phyloP scores from a whole-genome alignment of 106 monocot genomes.

The Xerophyta viscosa region DNA sequence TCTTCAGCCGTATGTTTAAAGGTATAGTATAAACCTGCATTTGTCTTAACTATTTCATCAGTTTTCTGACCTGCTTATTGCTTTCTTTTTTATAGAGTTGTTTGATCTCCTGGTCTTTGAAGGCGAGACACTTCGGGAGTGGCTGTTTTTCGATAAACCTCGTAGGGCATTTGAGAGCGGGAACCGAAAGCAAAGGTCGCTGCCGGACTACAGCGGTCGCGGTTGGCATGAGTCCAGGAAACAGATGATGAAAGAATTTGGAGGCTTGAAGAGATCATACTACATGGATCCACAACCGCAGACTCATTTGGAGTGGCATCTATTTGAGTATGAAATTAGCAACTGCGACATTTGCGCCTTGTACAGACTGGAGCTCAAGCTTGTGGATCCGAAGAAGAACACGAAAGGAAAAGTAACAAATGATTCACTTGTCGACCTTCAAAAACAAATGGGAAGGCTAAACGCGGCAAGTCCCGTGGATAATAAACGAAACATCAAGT shows the following conservation, averaged over 20 bases:
- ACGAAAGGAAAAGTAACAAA: conserved; percentile 44
- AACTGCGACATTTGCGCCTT: conserved; percentile 78
- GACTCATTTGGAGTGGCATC: conserved; percentile 75
- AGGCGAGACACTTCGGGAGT: conserved; percentile 89
- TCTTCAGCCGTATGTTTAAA: no score
- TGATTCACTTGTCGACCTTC: conserved; percentile 50
- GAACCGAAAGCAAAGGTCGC: conserved; percentile 83
- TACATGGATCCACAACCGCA: conserved; percentile 98
- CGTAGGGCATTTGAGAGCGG: conserved; percentile 97
- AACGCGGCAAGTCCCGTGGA: conserved; percentile 38
- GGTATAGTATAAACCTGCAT: no score
- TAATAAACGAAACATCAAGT: conserved; percentile 34
- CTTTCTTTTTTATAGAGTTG: conserved; percentile 42
- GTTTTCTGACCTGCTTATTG: background rate
- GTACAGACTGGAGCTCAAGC: conserved; percentile 82
- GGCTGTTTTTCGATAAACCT: conserved; percentile 98
- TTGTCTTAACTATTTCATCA: no score
- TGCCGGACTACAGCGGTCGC: conserved; percentile 91
- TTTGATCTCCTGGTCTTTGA: conserved; percentile 80
- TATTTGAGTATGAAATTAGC: conserved; percentile 88
- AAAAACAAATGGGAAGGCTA: conserved; percentile 68
- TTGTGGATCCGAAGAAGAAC: conserved; percentile 68
- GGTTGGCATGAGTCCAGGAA: conserved; percentile 99
- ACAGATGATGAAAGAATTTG: conserved; percentile 93
- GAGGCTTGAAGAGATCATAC: conserved; percentile 90